Evolutionary conservation across 352 stramenopile species (phyloP).

Genomic region (Blastocystis sp.): DNA sequence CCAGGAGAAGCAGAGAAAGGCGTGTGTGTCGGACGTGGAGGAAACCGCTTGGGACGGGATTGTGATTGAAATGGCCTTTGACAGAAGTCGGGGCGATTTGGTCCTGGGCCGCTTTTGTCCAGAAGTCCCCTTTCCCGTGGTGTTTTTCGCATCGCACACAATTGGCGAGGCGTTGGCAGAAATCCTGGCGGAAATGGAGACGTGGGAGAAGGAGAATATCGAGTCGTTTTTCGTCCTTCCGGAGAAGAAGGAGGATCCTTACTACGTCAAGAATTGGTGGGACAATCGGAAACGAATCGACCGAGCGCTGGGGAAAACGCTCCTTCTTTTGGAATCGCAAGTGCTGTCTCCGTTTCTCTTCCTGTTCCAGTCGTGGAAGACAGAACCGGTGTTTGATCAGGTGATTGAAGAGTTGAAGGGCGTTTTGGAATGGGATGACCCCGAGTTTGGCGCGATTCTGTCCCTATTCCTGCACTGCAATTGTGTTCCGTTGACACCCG

Average conservation of each 20-base stretch:
- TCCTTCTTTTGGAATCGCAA: neutral
- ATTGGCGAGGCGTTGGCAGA: neutral
- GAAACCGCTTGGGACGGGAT: neutral
- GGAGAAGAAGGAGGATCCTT: neutral
- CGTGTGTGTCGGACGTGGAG: neutral
- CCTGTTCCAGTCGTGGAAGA: constrained; percentile 38
- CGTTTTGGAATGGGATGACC: neutral
- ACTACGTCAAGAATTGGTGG: constrained; percentile 52
- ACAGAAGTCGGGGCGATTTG: constrained; percentile 39
- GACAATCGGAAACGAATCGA: constrained; percentile 16
- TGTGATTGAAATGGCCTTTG: constrained; percentile 46
- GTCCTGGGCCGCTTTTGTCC: neutral
- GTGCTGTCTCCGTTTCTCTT: constrained; percentile 36
- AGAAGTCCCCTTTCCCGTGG: neutral
- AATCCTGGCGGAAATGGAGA: constrained; percentile 1
- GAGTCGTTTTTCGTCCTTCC: neutral
- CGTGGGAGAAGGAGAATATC: neutral
- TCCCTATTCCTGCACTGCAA: constrained; percentile 54
- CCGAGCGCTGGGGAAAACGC: neutral
- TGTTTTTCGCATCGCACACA: neutral
- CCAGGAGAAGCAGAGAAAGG: neutral
- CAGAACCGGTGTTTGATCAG: neutral
- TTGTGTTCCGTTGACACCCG: neutral
- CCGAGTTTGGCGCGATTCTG: neutral
- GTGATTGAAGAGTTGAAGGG: neutral